A percentile compares a stretch with the other conserved stretches of the same genome.
phyloP scores from a whole-genome alignment of 1,139 yeast species.

The Suhomyces bokatorum region DNA sequence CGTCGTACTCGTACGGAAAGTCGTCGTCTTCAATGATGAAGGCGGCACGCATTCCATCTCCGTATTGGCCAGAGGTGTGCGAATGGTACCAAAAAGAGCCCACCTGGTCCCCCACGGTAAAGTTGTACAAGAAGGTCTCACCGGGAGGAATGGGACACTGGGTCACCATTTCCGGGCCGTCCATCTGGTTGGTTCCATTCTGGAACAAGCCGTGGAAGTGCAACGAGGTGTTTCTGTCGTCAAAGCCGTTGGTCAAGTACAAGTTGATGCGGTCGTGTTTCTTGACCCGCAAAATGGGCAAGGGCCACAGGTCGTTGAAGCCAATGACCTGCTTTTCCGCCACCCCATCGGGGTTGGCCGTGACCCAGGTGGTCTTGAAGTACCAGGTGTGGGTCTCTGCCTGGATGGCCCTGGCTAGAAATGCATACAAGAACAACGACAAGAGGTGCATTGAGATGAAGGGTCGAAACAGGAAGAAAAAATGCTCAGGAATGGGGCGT shows the following conservation, averaged over 20 bases:
- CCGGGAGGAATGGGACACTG: conserved; percentile 90
- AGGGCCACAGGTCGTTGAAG: conserved; percentile 82
- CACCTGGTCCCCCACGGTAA: conserved; percentile 75
- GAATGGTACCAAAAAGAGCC: conserved; percentile 98
- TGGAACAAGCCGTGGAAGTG: conserved; percentile 95
- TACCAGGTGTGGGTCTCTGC: conserved; percentile 66
- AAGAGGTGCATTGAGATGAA: conserved; percentile 19
- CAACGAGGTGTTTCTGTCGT: conserved; percentile 65
- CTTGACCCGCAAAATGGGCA: conserved; percentile 71
- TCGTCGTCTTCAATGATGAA: conserved; percentile 67
- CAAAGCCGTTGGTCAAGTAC: conserved; percentile 68
- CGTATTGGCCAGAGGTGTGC: conserved; percentile 81
- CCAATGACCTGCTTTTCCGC: conserved; percentile 68
- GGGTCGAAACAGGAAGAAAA: conserved; percentile 11
- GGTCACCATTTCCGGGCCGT: conserved; percentile 83
- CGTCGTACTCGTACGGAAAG: conserved; percentile 62
- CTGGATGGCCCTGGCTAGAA: conserved; percentile 19
- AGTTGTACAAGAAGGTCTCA: conserved; percentile 67
- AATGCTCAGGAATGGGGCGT: conserved; percentile 12
- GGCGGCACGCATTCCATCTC: conserved; percentile 88
- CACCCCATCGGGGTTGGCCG: conserved; percentile 75
- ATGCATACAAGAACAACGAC: conserved; percentile 20
- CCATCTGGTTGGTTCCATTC: conserved; percentile 70
- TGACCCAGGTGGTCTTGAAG: conserved; percentile 73
- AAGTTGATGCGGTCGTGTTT: conserved; percentile 77